phyloP scores from a whole-genome alignment of 1,284 basidiomycete genomes.

The Bondarzewia mesenterica region DNA sequence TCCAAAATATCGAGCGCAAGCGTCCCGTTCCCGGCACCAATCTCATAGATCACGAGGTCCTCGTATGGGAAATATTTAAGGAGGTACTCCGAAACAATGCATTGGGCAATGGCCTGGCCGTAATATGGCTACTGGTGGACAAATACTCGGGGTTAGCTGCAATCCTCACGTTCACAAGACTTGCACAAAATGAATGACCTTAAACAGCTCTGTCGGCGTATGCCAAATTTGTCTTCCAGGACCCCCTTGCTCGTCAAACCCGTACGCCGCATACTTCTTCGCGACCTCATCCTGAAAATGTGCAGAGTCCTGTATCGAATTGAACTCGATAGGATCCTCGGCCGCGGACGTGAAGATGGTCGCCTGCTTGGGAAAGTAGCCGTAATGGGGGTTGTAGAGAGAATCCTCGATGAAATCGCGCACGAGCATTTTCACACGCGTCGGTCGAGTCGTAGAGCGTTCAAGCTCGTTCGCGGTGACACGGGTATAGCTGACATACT shows the following conservation, averaged over 20 bases:
- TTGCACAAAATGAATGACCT: constrained; percentile 43
- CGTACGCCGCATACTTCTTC: constrained; percentile 66
- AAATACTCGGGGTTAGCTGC: not conserved
- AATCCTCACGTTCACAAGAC: not conserved
- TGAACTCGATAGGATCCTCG: constrained; percentile 64
- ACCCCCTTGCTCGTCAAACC: constrained; percentile 50
- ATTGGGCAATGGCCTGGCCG: constrained; percentile 84
- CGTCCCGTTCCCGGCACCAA: constrained; percentile 96
- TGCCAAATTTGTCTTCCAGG: constrained; percentile 96
- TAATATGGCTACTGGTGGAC: constrained; percentile 73
- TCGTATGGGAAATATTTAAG: constrained; percentile 93
- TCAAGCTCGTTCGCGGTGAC: constrained; percentile 75
- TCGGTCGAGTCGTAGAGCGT: constrained; percentile 57
- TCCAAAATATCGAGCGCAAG: constrained; percentile 85
- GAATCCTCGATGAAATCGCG: constrained; percentile 97
- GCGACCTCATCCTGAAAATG: constrained; percentile 83
- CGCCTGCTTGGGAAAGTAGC: constrained; percentile 92
- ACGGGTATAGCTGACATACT: constrained; percentile 49
- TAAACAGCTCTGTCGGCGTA: constrained; percentile 97
- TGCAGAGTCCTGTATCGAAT: constrained; percentile 52
- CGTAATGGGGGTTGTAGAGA: constrained; percentile 95
- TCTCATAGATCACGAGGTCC: constrained; percentile 93
- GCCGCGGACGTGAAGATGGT: constrained; percentile 68
- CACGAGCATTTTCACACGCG: constrained; percentile 86
- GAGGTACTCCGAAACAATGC: constrained; percentile 86